phyloP scores from a whole-genome alignment of 78 protist genomes.

The Dictyostelium capitatum region DNA sequence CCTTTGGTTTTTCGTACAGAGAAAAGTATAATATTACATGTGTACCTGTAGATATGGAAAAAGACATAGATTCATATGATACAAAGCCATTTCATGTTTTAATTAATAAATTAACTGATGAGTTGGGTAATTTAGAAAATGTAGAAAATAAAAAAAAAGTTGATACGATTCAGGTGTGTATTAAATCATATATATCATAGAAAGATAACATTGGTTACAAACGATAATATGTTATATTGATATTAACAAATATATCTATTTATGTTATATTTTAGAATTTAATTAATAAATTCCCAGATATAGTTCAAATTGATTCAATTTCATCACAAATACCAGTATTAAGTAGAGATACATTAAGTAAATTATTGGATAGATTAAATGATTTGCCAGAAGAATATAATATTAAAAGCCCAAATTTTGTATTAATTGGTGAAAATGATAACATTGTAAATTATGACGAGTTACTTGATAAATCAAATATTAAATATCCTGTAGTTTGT shows the following conservation, averaged over 20 bases:
- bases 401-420: conserved; percentile 37
- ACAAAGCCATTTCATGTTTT: conserved; percentile 61
- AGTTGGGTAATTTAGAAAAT: conserved; percentile 24
- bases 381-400: background rate
- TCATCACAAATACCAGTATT: conserved; percentile 55
- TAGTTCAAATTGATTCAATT: conserved; percentile 66
- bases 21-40: conserved; percentile 52
- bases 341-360: conserved; percentile 33
- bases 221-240: background rate
- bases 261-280: background rate
- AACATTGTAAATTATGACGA: background rate
- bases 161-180: conserved; percentile 27
- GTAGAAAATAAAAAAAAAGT: conserved; percentile 1
- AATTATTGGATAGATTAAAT: conserved; percentile 34
- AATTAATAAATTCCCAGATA: conserved; percentile 14
- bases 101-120: conserved; percentile 68
- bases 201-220: background rate
- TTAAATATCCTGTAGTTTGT: conserved; percentile 66
- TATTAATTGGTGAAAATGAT: conserved; percentile 14
- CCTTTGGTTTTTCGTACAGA: background rate
- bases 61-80: background rate
- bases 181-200: background rate
- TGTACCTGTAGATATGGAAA: conserved; percentile 49
- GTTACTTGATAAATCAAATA: background rate
- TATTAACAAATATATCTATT: background rate